These are phyloP conservation scores for Arabidopsis hybrid DNA, from an alignment of 441 rosid species.

Conservation along the genomic window DNA sequence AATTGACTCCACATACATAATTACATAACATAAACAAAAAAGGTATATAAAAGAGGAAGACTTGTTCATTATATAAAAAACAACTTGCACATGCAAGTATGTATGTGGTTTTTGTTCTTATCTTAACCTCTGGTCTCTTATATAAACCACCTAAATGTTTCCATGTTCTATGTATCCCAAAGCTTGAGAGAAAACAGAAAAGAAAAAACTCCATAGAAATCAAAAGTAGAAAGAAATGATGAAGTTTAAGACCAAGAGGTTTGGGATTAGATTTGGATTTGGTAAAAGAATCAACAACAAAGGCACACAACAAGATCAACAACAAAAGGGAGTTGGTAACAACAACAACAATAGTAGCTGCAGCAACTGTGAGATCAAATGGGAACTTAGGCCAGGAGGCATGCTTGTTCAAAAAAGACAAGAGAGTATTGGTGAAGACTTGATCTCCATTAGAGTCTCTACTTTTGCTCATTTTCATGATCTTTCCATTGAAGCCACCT, in stretches of 20 bases:
- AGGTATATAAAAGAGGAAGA: constrained; percentile 9
- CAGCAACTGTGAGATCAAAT: constrained; percentile 65
- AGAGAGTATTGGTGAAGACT: constrained; percentile 58
- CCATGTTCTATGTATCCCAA: constrained; percentile 29
- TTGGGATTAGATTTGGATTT: constrained; percentile 67
- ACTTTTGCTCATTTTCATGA: constrained; percentile 69
- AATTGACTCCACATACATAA: constrained; percentile 10
- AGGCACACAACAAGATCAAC: constrained; percentile 38
- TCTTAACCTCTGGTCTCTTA: constrained; percentile 42
- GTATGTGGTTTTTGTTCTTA: constrained; percentile 47
- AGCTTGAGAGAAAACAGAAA: constrained; percentile 35
- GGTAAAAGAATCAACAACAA: constrained; percentile 47
- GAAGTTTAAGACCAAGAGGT: constrained; percentile 77
- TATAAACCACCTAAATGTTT: constrained; percentile 44
- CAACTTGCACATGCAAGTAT: constrained; percentile 47
- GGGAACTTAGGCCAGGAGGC: constrained; percentile 95
- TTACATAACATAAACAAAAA: constrained; percentile 15
- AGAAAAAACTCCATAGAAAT: background rate
- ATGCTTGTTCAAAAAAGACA: constrained; percentile 92
- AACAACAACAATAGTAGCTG: constrained; percentile 27
- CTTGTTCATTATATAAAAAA: constrained; percentile 20
- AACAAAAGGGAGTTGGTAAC: constrained; percentile 20
- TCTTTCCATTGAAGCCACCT: constrained; percentile 78
- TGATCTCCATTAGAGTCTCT: constrained; percentile 72
- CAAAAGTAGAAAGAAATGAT: constrained; percentile 50